These are phyloP conservation scores for Pyrus pyrifolia DNA, from an alignment of 306 rosid genomes.

Conservation along the genomic window DNA sequence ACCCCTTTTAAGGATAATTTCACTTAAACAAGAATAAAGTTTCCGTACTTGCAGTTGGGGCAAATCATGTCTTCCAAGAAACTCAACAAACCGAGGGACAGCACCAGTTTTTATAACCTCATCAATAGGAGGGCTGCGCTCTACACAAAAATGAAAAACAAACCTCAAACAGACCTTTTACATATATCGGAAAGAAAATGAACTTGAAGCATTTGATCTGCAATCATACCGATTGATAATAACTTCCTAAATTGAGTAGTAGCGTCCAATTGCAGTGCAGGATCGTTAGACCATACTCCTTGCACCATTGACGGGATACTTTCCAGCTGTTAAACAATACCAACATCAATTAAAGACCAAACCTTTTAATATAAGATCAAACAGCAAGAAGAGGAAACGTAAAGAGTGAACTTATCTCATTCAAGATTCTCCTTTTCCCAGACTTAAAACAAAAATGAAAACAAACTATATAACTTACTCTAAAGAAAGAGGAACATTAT, in stretches of 20 bases:
- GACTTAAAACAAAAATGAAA: background rate
- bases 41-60: conserved; percentile 47
- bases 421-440: background rate
- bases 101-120: conserved; percentile 48
- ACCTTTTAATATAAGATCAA: background rate
- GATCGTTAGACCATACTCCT: conserved; percentile 50
- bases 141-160: conserved; percentile 13
- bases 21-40: background rate
- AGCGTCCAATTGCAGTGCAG: conserved; percentile 49
- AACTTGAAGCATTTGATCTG: background rate
- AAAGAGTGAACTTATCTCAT: background rate
- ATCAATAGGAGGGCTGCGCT: conserved; percentile 61
- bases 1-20: background rate
- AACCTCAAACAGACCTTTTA: background rate
- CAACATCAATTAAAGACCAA: background rate
- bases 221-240: conserved; percentile 43
- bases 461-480: background rate
- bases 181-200: background rate
- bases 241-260: conserved; percentile 56
- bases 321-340: conserved; percentile 33
- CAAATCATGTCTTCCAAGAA: conserved; percentile 40
- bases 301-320: conserved; percentile 53
- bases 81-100: conserved; percentile 60
- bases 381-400: background rate
- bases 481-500: background rate